Evolutionary conservation across 2,329 filamentous ascomycete species (phyloP), one percentile per base, ranked within the genome.

Genomic region (Diaporthe nobilis): DNA sequence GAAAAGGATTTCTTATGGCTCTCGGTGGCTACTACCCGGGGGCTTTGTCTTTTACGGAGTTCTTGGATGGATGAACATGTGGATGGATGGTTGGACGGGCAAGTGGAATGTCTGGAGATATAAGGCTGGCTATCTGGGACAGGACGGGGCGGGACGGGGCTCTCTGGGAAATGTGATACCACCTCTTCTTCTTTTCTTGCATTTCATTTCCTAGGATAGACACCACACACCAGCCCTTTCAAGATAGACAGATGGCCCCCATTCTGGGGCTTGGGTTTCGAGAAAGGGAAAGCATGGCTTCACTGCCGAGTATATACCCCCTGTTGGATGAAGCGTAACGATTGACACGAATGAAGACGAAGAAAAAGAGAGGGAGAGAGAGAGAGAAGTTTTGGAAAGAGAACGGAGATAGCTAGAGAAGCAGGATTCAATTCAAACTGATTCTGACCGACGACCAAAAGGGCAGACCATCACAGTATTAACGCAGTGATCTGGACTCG

Each of bases 181-280:
- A 70, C 65, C 37, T 39, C 31, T 28, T 55, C 9, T 55, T 55
- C 12, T 25, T 53, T 25, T 42, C n/a, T 42, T 53, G 22, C 12
- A n/a, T 55, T 55, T 28, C n/a, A 42, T 70, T 70, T 70, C 34
- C n/a, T 55, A 53, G 65, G 65, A 55, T 70, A 70, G 47, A 68
- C 53, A 53, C 34, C 65, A 70, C 47, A 55, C 6, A 53, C 25
- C 37, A 42, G 15, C 47, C 34, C 65, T 53, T 70, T 55, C n/a
- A 42, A 70, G 49, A 55, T 70, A 70, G 65, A 70, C 65, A 70
- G 49, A 70, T 20, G 37, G n/a, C 34, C 47, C 47, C 49, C 31
- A 39, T 28, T 68, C 31, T 22, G 47, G 49, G 34, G 34, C 39
- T n/a, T 9, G n/a, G 47, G 5, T 28, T 39, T 42, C 8, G 34